A percentile compares a stretch with the other conserved stretches of the same genome.
Conservation (phyloP, 345 rosid genomes). For the Euphorbia tirucalli region DNA sequence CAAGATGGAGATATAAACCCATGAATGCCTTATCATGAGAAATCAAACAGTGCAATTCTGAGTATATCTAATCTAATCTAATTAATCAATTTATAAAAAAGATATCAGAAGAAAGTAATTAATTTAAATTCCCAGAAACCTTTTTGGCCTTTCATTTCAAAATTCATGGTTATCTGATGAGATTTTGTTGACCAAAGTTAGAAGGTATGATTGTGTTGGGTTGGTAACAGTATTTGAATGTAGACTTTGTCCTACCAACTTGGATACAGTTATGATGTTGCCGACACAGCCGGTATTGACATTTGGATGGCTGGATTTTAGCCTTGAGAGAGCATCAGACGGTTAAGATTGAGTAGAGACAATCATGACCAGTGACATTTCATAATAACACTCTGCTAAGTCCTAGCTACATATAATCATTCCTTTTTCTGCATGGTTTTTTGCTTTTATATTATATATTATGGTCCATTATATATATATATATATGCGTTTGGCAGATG, state of each 20-base stretch:
- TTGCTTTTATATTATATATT: constrained; percentile 20
- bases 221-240: background rate
- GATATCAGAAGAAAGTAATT: no score
- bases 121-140: no score
- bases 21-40: no score
- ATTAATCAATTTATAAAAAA: no score
- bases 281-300: constrained; percentile 35
- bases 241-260: constrained; percentile 20
- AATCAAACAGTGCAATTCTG: no score
- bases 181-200: background rate
- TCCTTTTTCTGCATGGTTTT: constrained; percentile 27
- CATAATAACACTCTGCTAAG: constrained; percentile 24
- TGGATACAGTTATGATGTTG: constrained; percentile 30
- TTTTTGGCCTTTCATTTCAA: no score
- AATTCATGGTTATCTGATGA: no score
- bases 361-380: constrained; percentile 35
- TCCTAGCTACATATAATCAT: constrained; percentile 28
- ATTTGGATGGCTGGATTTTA: constrained; percentile 24
- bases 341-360: constrained; percentile 22
- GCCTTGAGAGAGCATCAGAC: constrained; percentile 21
- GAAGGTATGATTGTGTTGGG: no score
- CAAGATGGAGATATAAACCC: no score
- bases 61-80: no score
- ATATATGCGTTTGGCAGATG: no score
- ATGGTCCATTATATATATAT: constrained; percentile 42